Conservation (phyloP, 768 basidiomycete genomes). For the Paxillus involutus region DNA sequence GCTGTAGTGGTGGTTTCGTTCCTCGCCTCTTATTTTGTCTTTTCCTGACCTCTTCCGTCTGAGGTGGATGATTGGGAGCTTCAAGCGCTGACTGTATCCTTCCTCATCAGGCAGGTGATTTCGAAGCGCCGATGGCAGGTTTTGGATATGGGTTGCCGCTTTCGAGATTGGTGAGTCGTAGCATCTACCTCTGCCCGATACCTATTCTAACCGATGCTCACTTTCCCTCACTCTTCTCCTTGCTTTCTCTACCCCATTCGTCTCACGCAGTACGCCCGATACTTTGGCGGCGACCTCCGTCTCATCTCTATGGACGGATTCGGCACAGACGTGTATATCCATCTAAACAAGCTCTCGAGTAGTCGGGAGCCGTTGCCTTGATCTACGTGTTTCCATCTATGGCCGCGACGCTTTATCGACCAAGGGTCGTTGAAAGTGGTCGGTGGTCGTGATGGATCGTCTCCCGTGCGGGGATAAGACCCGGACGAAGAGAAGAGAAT, state of each 20-base stretch:
- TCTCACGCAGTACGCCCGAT: constrained; percentile 75
- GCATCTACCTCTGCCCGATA: background rate
- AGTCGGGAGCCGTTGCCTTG: constrained; percentile 26
- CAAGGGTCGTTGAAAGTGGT: too few relatives aligned
- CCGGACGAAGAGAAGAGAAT: too few relatives aligned
- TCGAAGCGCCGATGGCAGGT: constrained; percentile 97
- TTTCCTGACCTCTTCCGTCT: too few relatives aligned
- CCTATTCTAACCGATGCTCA: background rate
- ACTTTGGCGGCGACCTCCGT: constrained; percentile 91
- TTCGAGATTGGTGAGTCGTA: constrained; percentile 74
- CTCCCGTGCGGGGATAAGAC: too few relatives aligned
- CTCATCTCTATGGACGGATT: constrained; percentile 99
- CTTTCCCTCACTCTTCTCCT: background rate
- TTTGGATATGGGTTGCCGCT: constrained; percentile 94
- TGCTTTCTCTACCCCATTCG: background rate
- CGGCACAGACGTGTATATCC: constrained; percentile 92
- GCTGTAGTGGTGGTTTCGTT: constrained; percentile 50
- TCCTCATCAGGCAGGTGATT: constrained; percentile 65
- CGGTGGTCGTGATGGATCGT: too few relatives aligned
- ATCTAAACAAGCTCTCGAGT: constrained; percentile 77
- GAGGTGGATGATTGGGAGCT: background rate
- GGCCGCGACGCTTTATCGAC: too few relatives aligned
- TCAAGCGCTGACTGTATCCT: background rate
- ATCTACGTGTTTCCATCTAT: background rate
- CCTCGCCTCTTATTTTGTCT: background rate